Percentiles rank a stretch among this genome's conserved stretches.
phyloP scores from a whole-genome alignment of 768 basidiomycete species.

The Tylopilus balloui region DNA sequence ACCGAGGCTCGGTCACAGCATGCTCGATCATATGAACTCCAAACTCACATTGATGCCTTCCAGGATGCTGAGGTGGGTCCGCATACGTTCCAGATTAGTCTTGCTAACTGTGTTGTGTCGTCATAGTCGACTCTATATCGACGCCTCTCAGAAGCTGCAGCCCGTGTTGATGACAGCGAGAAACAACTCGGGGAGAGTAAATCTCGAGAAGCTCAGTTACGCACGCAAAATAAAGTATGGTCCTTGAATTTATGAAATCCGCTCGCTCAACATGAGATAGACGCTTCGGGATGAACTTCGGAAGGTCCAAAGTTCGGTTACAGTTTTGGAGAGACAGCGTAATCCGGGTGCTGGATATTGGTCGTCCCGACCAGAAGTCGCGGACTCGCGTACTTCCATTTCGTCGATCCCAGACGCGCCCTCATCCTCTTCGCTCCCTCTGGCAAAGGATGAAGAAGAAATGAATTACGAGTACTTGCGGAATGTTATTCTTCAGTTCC shows the following conservation, averaged over 20 bases:
- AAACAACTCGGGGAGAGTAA: conserved; percentile 71
- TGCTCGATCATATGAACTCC: conserved; percentile 52
- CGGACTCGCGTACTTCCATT: conserved; percentile 34
- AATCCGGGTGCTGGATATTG: conserved; percentile 96
- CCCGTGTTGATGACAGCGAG: conserved; percentile 52
- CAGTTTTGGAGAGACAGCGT: conserved; percentile 83
- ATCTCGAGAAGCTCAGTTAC: conserved; percentile 63
- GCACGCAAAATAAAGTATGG: conserved; percentile 72
- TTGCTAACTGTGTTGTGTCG: neutral
- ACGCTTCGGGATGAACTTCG: conserved; percentile 90
- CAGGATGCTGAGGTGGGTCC: conserved; percentile 61
- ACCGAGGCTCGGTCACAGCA: conserved; percentile 46
- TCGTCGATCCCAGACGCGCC: conserved; percentile 43
- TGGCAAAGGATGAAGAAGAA: conserved; percentile 70
- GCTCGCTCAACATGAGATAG: conserved; percentile 37
- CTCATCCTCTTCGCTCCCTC: conserved; percentile 30
- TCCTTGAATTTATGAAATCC: neutral
- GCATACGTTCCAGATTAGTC: neutral
- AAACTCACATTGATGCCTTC: conserved; percentile 43
- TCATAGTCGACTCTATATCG: conserved; percentile 43
- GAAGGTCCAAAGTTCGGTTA: conserved; percentile 91
- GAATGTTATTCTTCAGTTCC: conserved; percentile 94
- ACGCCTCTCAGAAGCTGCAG: conserved; percentile 45
- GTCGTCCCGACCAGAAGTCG: conserved; percentile 45
- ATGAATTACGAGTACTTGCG: conserved; percentile 94